Evolutionary conservation across 2,329 filamentous ascomycete genomes (phyloP), one percentile per base, ranked within the genome.

Genomic region (Sporothrix sp.): DNA sequence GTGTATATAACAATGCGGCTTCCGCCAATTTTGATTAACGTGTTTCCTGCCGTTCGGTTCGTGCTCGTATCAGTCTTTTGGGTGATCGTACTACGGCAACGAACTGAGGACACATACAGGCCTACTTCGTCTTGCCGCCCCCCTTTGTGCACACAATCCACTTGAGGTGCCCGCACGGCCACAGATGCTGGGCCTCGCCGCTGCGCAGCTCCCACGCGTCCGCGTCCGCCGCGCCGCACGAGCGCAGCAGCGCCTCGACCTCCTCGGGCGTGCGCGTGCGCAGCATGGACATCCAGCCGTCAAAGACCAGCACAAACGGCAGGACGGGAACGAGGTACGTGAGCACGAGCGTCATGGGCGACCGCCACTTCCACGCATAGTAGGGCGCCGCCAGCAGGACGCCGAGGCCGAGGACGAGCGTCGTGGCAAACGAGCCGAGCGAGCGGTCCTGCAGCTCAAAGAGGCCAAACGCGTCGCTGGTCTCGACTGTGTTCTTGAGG

Each of bases 401-500:
- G 40, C 73, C 71, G 36, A 78, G 56, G 7, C 76, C 75, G 52
- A 82, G 70, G 10, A 75, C 58, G 32, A 74, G 65, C 38, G 76
- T 57, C 3, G 75, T 72, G 20, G 82, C 54, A 36, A 83, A 63
- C 30, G 78, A 75, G 2, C 70, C 63, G 1, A 81, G 56, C 14
- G 71, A 71, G 28, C 84, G 77, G 57, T 83, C 80, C 63, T 87
- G 84, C n/a, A 88, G 72, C 65, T 88, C 84, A 55, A 88, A 81
- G 53, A 89, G 85, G 8, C 71, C 82, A 58, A 87, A 82, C 0
- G 78, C 84, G 54, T 84, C 75, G 48, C 78, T 75, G 0, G 77
- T 85, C 58, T 78, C 71, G 33, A 87, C 64, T 0, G 82, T 83
- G 61, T 84, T 80, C 48, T 70, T 70, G 28, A 90, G 62, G 27